Base-by-base conservation (phyloP, 495 filamentous ascomycete species). In the Rusavskia elegans region DNA sequence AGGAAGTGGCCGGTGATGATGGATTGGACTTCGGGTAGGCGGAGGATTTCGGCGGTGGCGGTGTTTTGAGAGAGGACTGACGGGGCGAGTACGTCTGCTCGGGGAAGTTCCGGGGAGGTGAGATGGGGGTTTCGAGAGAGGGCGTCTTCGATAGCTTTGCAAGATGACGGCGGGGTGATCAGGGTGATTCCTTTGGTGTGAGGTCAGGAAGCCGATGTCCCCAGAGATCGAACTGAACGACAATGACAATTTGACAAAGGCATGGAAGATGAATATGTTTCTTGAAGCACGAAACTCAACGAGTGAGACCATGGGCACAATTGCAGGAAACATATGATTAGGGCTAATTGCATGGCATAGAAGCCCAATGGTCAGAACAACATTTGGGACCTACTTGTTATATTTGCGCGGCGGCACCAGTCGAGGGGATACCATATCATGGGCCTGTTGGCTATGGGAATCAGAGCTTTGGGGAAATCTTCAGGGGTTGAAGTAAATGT, bases 361-460 rank as follows among this genome's bases (percentile, higher is more conserved):
- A 35, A 35, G 13, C 32, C 2, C 32, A 8, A 35, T 8, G 10
- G 9, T 14, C 20, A 27, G 17, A 36, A 17, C 20, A 53, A 1
- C 21, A 8, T 51, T 37, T 27, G 20, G 13, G 3, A 61, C 70
- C 63, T 67, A 89, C 86, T 78, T 59, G 82, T 84, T 53, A 95
- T 80, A 54, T 87, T 89, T 63, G 83, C 83, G 17, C 87, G 74
- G 63, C 89, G 84, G 61, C 88, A 94, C 69, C 85, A 96, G 55
- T 95, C 87, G 44, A 98, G 72, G 0, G 87, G 81, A 65, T 95
- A 97, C 79, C 83, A 95, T 35, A 98, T 77, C 92, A 97, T 95
- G 0, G 90, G 90, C 52, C 89, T 74, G 66, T 97, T 97, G 52
- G 90, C 92, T 49, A 97, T 84, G 8, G 89, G 88, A 25, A 97